Percentiles rank a stretch among this genome's conserved stretches.
Conservation (phyloP, 2,329 filamentous ascomycete species). For the Cytospora paraplurivora region DNA sequence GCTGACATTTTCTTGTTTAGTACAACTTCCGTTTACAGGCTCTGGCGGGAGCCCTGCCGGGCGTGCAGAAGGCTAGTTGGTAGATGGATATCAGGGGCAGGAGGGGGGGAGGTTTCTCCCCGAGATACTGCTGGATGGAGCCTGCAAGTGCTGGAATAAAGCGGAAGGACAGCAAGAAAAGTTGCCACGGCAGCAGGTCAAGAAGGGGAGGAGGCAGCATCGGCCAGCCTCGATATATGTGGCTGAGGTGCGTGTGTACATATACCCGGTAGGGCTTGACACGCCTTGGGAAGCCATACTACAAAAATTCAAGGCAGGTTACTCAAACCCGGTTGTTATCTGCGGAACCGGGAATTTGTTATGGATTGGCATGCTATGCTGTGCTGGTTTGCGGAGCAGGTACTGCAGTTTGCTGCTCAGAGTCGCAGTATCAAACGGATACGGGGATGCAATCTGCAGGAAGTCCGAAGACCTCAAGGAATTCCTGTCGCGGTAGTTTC, state of each 20-base stretch:
- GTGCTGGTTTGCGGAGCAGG: background rate
- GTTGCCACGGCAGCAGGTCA: background rate
- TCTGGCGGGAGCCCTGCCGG: constrained; percentile 79
- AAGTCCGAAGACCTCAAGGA: background rate
- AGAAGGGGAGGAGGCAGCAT: background rate
- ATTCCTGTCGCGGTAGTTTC: background rate
- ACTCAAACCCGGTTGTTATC: background rate
- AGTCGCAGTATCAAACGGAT: background rate
- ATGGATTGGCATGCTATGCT: background rate
- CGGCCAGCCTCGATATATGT: background rate
- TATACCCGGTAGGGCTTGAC: background rate
- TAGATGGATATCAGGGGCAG: constrained; percentile 47
- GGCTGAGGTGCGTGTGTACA: background rate
- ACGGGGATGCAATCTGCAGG: background rate
- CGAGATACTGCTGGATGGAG: background rate
- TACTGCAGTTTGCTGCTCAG: background rate
- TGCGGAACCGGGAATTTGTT: background rate
- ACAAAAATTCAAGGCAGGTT: background rate
- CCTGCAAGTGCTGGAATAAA: background rate
- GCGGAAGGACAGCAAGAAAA: background rate
- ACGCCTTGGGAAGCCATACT: background rate
- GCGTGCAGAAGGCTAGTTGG: constrained; percentile 97
- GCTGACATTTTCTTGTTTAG: constrained; percentile 49
- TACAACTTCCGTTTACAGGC: constrained; percentile 93
- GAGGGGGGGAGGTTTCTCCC: background rate